Base-by-base conservation (phyloP, 106 monocot genomes). In the Phalaenopsis aphrodite region DNA sequence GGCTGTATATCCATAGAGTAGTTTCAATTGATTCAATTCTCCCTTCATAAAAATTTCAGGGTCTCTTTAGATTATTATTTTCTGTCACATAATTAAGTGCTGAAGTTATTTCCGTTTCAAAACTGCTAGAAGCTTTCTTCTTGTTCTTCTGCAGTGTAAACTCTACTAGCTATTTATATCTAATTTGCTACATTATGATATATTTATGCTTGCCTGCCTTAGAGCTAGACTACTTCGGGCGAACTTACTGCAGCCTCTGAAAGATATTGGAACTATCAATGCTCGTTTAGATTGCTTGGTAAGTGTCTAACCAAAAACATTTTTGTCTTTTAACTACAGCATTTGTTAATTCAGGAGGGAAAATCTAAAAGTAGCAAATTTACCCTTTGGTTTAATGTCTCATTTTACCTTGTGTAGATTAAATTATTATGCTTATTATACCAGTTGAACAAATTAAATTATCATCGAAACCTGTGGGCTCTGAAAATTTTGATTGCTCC, bases 281-380 rank as follows among this genome's bases (percentile, higher is more conserved):
- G 91, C 99, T 83, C 94, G 99, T 30, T 86, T 99, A 79, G 94
- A 99, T 91, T 99, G 89, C 78, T 87, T 99, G 84, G 99, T 99
- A 76, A 86, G 87, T 81, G 71, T 39, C 39, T 64, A 18, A 55
- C 23, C 38, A 69, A 39, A 74, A 43, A n/a, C 19, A 6, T 14
- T 0, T 11, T 76, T 55, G 12, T 19, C 65, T 67, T 17, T 17
- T 65, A 19, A 24, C 39, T 77, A 42, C 42, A 55, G 3, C 21
- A 65, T 57, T 80, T 72, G 23, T 78, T 73, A 19, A 41, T 18
- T 61, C 19, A 19, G 2, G 46, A 37, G 0, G 74, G 43, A 7
- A 45, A 74, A 43, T 74, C 17, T 45, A 73, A 73, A 73, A 73
- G 38, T 73, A 69, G 39, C 69, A 39, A 39, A 3, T 73, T 38